Percentiles rank a stretch among this genome's conserved stretches.
Evolutionary conservation across 306 rosid genomes (phyloP).

Genomic region (Quercus mongolica): DNA sequence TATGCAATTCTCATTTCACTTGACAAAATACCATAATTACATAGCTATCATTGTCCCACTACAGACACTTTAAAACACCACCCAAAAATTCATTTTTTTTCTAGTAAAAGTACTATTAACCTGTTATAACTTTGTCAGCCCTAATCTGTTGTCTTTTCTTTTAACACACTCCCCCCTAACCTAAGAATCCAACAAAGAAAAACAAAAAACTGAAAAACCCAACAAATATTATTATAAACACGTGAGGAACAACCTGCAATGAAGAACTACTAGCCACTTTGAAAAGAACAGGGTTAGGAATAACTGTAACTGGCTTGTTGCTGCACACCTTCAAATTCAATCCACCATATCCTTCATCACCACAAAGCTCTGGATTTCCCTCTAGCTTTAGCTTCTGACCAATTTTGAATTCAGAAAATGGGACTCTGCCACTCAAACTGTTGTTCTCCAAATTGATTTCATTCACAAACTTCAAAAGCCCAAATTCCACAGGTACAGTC

Average conservation of each 20-base stretch:
- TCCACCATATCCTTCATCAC: conserved; percentile 28
- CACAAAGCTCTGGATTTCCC: conserved; percentile 67
- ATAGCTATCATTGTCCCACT: conserved; percentile 2
- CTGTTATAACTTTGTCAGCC: conserved; percentile 4
- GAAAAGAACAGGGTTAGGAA: conserved; percentile 37
- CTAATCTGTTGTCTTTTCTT: not conserved
- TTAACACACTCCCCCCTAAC: not conserved
- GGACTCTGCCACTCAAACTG: conserved; percentile 60
- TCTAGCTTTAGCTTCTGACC: conserved; percentile 48
- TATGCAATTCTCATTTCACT: not conserved
- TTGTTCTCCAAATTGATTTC: conserved; percentile 86
- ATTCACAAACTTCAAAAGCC: conserved; percentile 33
- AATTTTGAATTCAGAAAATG: conserved; percentile 28
- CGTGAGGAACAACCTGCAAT: conserved; percentile 30
- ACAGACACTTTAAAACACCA: conserved; percentile 3
- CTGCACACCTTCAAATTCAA: conserved; percentile 42
- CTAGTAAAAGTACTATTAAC: conserved; percentile 11
- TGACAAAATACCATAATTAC: not conserved
- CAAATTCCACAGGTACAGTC: conserved; percentile 59
- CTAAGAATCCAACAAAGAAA: conserved; percentile 22
- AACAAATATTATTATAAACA: not conserved
- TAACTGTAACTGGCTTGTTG: conserved; percentile 25
- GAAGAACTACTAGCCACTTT: conserved; percentile 26
- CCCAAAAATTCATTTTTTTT: not conserved
- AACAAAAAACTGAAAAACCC: conserved; percentile 23